Conservation (phyloP, 2,329 filamentous ascomycete genomes). For the Fusarium nanum region DNA sequence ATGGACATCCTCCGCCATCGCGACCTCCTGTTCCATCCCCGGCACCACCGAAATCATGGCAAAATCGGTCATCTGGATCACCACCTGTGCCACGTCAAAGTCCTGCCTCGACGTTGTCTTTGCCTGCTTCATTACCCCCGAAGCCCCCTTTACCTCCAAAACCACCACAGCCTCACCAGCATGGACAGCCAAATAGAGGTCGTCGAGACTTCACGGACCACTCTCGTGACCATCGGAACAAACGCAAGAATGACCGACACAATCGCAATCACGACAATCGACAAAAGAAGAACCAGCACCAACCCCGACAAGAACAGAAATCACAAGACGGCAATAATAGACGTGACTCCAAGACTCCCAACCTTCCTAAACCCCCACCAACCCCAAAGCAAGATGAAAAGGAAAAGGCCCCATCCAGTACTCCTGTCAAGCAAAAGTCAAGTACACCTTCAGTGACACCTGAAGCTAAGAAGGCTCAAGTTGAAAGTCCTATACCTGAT, state of each 20-base stretch:
- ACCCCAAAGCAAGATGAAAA: conserved; percentile 47
- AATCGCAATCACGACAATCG: conserved; percentile 48
- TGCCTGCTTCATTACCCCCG: conserved; percentile 48
- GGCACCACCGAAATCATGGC: conserved; percentile 25
- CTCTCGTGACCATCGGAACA: conserved; percentile 48
- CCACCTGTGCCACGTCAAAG: conserved; percentile 34
- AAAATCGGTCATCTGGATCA: conserved; percentile 28
- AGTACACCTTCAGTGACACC: conserved; percentile 10
- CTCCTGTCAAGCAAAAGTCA: conserved; percentile 11
- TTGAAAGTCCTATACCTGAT: conserved; percentile 13
- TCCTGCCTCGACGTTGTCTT: conserved; percentile 26
- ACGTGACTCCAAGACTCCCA: conserved; percentile 15
- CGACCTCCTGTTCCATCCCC: conserved; percentile 29
- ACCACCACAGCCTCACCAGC: conserved; percentile 41
- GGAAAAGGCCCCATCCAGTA: conserved; percentile 44
- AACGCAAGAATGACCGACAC: conserved; percentile 50
- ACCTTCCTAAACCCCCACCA: conserved; percentile 35
- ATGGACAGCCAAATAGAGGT: conserved; percentile 34
- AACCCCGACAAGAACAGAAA: conserved; percentile 44
- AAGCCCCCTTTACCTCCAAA: conserved; percentile 51
- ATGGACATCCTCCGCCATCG: conserved; percentile 30
- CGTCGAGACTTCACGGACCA: conserved; percentile 45
- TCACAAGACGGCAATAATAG: conserved; percentile 34
- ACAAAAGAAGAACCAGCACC: conserved; percentile 42
- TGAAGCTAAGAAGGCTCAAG: conserved; percentile 21